phyloP scores from a whole-genome alignment of 2,329 filamentous ascomycete species.

The Colletotrichum lentis region DNA sequence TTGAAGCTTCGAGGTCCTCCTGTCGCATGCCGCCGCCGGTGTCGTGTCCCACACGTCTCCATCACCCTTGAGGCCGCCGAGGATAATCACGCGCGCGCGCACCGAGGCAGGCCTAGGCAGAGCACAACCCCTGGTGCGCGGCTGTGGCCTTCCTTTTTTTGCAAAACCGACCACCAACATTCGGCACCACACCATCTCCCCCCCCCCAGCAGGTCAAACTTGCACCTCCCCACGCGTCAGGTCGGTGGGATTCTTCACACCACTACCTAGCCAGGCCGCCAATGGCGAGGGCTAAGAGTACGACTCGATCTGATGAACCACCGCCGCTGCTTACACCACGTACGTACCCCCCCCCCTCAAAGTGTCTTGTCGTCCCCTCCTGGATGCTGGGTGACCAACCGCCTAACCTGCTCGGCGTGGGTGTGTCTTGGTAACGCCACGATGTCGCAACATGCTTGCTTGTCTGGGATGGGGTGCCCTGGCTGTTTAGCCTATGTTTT shows the following conservation, averaged over 20 bases:
- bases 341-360: not conserved
- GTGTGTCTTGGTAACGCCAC: not conserved
- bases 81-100: not conserved
- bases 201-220: not conserved
- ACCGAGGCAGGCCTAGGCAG: not conserved
- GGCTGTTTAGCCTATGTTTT: not conserved
- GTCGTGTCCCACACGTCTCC: not conserved
- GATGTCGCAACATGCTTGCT: not conserved
- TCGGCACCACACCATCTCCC: not conserved
- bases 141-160: not conserved
- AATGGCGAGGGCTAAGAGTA: not conserved
- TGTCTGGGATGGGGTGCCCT: not conserved
- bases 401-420: not conserved
- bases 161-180: not conserved
- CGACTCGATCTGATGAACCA: not conserved
- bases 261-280: constrained; percentile 17
- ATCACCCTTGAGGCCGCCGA: constrained; percentile 1
- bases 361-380: not conserved
- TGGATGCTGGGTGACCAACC: constrained; percentile 4
- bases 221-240: constrained; percentile 10
- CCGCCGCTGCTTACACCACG: not conserved
- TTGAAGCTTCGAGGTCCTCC: not conserved
- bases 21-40: not conserved
- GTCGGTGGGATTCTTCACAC: constrained; percentile 21
- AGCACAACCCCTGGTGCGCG: not conserved